A percentile compares a stretch with the other conserved stretches of the same genome.
These are phyloP conservation scores for Phaeosphaeria sp. DNA, from an alignment of 2,329 filamentous ascomycete genomes.

Conservation along the genomic window DNA sequence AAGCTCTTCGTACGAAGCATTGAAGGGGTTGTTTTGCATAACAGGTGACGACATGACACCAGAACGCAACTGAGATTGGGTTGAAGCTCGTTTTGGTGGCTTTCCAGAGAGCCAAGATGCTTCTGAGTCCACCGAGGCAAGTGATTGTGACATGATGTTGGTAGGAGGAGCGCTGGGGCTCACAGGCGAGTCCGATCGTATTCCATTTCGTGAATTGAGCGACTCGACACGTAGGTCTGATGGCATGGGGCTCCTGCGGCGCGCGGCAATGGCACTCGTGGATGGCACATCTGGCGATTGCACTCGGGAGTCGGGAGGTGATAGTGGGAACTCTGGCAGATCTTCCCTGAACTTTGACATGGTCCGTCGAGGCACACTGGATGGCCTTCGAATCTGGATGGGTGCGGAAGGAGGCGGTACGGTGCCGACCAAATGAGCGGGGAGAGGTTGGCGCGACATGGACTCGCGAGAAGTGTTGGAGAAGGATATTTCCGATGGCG, in stretches of 20 bases:
- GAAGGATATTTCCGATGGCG: slow-evolving; percentile 73
- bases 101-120: slow-evolving; percentile 93
- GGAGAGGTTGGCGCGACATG: slow-evolving; percentile 66
- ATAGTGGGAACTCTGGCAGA: slow-evolving; percentile 82
- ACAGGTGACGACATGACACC: slow-evolving; percentile 53
- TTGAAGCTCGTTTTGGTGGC: slow-evolving; percentile 57
- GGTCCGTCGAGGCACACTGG: slow-evolving; percentile 74
- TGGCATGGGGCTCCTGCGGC: slow-evolving; percentile 47
- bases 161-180: slow-evolving; percentile 39
- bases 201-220: slow-evolving; percentile 25
- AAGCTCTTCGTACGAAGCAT: slow-evolving; percentile 70
- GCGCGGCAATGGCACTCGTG: slow-evolving; percentile 49
- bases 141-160: slow-evolving; percentile 72
- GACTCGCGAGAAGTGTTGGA: slow-evolving; percentile 92
- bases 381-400: slow-evolving; percentile 54
- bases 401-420: slow-evolving; percentile 39
- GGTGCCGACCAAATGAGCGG: slow-evolving; percentile 55
- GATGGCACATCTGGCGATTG: slow-evolving; percentile 75
- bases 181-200: slow-evolving; percentile 53
- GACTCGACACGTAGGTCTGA: slow-evolving; percentile 41
- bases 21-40: slow-evolving; percentile 60
- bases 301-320: slow-evolving; percentile 82
- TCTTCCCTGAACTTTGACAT: slow-evolving; percentile 93
- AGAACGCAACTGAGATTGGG: slow-evolving; percentile 53
- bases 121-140: slow-evolving; percentile 94